Evolutionary conservation across 139 green algal genomes (phyloP), one percentile per base, ranked within the genome.

Genomic region (Micractinium conductrix): DNA sequence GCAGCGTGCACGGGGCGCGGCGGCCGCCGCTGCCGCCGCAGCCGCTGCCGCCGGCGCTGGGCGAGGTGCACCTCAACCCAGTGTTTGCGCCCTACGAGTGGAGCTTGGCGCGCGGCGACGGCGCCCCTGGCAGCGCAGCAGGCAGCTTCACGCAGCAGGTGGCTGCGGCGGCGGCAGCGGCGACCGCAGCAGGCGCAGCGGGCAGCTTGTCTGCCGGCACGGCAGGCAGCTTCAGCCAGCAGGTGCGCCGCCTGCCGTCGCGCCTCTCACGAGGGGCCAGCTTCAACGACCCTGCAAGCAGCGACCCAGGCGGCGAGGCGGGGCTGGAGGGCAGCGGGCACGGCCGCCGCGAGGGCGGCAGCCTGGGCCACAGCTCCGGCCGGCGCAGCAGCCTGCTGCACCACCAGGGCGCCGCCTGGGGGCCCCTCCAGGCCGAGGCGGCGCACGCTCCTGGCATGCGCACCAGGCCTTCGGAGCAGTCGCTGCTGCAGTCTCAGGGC

Each of bases 1-100:
- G 5, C 14, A 28, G 65, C n/a, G 53, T 22, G 28, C 9, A 3
- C 68, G 22, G 19, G 2, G 33, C 26, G 19, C 38, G 19, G 21
- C 38, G 37, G 21, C 68, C 19, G 37, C 68, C 37, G 37, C 38
- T n/a, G 70, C 70, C 26, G 70, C 28, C 28, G 17, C 45, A 53
- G 40, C 28, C 30, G 28, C 70, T 16, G 70, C 42, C 3, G 24
- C 43, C 7, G 21, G 28, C 30, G 42, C 42, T 37, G 42, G 42
- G 42, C 12, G 42, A 78, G 42, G 28, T 78, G 70, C 70, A 78
- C 14, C 42, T 28, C 28, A 78, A 78, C 70, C 70, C 70, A 6
- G 70, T 78, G 4, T 78, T 78, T 40, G 33, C 14, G 4, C 65
- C 65, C 33, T 72, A 22, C 8, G 42, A 78, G 42, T 58, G 70